Evolutionary conservation across 2,329 filamentous ascomycete genomes (phyloP), one percentile per base, ranked within the genome.

Genomic region (Fusarium virguliforme): DNA sequence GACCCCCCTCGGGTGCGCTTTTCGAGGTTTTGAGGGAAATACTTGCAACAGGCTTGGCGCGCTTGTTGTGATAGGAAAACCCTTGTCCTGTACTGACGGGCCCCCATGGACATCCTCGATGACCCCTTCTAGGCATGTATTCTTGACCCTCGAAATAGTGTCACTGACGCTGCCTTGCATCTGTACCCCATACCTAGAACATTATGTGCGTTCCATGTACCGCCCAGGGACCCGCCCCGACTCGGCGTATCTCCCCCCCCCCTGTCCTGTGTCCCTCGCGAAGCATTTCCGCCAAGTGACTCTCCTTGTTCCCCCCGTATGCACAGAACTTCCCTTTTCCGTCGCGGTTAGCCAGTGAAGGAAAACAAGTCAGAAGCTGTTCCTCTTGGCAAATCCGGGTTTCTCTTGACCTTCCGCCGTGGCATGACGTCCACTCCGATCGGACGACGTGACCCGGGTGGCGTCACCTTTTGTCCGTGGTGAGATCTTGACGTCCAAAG

Each of bases 401-500:
- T 26, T 22, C 26, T 18, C 28, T 60, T 59, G 22, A 40, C 56
- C 41, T 35, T 59, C 26, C 12, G 41, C 35, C 34, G 57, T 60
- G 46, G 57, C 46, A 60, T 60, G 57, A 60, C 57, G 57, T 53
- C 35, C 43, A 35, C 46, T 40, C 12, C 34, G 34, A 53, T 60
- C 57, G 46, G 46, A 53, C 26, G 32, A 60, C 57, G 26, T 48
- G 13, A 12, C 46, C 32, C 57, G n/a, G n/a, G 57, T 60, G 57
- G 57, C 30, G 57, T 51, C 50, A 60, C 46, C 41, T 46, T 28
- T 40, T 46, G 28, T 22, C 32, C 28, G 43, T 60, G 43, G 57
- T 60, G 57, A 60, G 57, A 60, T 60, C 57, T n/a, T 60, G 57
- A 60, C 57, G 57, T 60, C 35, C 40, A 8, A 41, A 60, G 57